These are phyloP conservation scores for Leccinum boreale DNA, from an alignment of 768 basidiomycete species.

Conservation along the genomic window DNA sequence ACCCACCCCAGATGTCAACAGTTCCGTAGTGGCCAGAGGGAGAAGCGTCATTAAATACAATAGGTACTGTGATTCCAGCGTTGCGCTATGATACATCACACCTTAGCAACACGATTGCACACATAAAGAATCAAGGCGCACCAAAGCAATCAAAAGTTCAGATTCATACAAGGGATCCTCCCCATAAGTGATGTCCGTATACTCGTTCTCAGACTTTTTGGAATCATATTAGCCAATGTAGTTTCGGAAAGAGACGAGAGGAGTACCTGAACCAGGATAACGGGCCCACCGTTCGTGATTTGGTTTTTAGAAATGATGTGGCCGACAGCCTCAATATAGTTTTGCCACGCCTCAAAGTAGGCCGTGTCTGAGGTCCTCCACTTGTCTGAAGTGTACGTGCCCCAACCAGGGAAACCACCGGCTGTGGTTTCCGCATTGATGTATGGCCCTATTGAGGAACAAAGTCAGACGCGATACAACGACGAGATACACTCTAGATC, in stretches of 20 bases:
- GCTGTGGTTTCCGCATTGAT: conserved; percentile 34
- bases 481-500: background rate
- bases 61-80: conserved; percentile 45
- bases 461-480: background rate
- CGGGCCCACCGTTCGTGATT: conserved; percentile 58
- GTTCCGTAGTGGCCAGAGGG: conserved; percentile 44
- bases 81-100: conserved; percentile 30
- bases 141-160: conserved; percentile 32
- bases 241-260: conserved; percentile 30
- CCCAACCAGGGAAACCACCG: conserved; percentile 54
- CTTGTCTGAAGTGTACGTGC: conserved; percentile 48
- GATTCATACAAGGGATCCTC: conserved; percentile 44
- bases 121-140: background rate
- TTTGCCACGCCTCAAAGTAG: conserved; percentile 50
- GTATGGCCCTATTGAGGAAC: conserved; percentile 18
- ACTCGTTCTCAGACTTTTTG: conserved; percentile 53
- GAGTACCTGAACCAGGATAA: conserved; percentile 35
- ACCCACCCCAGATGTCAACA: conserved; percentile 47
- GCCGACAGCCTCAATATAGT: conserved; percentile 50
- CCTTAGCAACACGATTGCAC: background rate
- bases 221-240: background rate
- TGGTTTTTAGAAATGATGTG: conserved; percentile 52
- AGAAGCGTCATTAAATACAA: conserved; percentile 46
- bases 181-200: conserved; percentile 33
- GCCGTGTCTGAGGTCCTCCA: conserved; percentile 48